Conservation (phyloP, 192 early-diverging fungal genomes). For the Backusella australiensis region DNA sequence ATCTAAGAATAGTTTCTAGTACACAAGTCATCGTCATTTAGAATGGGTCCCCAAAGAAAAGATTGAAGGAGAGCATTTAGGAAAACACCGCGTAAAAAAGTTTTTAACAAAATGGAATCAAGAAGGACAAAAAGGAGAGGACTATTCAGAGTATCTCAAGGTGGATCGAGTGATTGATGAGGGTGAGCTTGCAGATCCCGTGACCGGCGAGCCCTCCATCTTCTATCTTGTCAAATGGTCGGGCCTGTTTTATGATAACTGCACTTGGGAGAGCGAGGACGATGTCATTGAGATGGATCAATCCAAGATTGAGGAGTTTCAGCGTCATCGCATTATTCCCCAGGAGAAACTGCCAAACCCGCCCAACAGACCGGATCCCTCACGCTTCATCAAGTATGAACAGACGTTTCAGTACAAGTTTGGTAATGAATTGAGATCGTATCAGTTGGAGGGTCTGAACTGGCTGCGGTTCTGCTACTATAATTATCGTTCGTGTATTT, state of each 20-base stretch:
- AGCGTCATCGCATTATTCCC: slow-evolving; percentile 56
- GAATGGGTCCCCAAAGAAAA: slow-evolving; percentile 64
- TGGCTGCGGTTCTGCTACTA: slow-evolving; percentile 84
- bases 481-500: slow-evolving; percentile 74
- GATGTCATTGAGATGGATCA: slow-evolving; percentile 57
- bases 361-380: slow-evolving; percentile 42
- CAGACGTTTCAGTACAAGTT: slow-evolving; percentile 57
- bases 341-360: slow-evolving; percentile 44
- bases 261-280: slow-evolving; percentile 70
- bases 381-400: slow-evolving; percentile 51
- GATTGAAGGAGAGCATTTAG: slow-evolving; percentile 54
- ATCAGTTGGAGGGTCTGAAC: slow-evolving; percentile 83
- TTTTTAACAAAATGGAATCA: slow-evolving; percentile 66
- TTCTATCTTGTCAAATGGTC: slow-evolving; percentile 81
- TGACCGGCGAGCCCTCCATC: slow-evolving; percentile 50
- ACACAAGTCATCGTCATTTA: slow-evolving; percentile 67
- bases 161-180: slow-evolving; percentile 86
- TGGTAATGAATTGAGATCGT: slow-evolving; percentile 67
- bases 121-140: slow-evolving; percentile 52
- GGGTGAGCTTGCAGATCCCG: slow-evolving; percentile 59
- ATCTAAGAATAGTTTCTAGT: neutral
- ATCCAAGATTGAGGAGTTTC: slow-evolving; percentile 68
- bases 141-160: slow-evolving; percentile 64
- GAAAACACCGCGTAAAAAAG: slow-evolving; percentile 70
- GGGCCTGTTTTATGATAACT: slow-evolving; percentile 64